Base-by-base conservation (phyloP, 2,329 filamentous ascomycete genomes). In the Ophiostoma ips region DNA sequence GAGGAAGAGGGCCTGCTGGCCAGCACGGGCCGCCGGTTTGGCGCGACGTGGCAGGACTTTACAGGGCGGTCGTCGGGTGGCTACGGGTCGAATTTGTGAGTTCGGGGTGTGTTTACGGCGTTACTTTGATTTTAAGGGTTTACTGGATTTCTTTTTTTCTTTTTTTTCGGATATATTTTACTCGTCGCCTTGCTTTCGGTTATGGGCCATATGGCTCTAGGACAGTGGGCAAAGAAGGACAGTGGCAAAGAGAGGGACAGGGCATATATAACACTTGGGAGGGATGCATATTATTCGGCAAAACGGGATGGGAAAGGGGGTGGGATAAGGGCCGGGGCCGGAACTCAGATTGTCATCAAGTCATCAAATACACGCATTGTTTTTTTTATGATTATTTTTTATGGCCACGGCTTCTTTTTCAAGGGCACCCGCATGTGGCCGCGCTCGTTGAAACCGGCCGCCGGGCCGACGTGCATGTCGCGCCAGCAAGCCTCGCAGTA, bases 1-100 rank as follows among this genome's bases (percentile, higher is more conserved):
- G 92, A 96, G 63, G 92, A 98, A 61, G 92, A 98, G 68, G 87
- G 89, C 11, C 70, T 98, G 46, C 69, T 98, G 44, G 87, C 87
- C 0, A 87, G 79, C 58, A 94, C 88, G 81, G 87, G 6, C 71
- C 44, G 87, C 51, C 75, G 87, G 31, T 88, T 94, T 57, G 83
- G 84, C 40, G 87, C 87, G 5, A 88, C 84, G 1, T 95, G 88
- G 88, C 79, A 90, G 63, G 87, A 94, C 62, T 83, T 94, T 47
- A 86, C 83, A 1, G 84, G 83, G 1, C 64, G 75, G 24, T 16
- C 40, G 8, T 16, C n/a, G 38, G n/a, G n/a, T n/a, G 63, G 55
- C 24, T 36, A 47, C 18, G 35, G 40, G n/a, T 50, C 41, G 18
- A 44, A 37, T 21, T 21, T 18, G 45, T 18, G 9, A 34, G 24